phyloP scores from a whole-genome alignment of 257 asterid species.

The Lithospermum erythrorhizon region DNA sequence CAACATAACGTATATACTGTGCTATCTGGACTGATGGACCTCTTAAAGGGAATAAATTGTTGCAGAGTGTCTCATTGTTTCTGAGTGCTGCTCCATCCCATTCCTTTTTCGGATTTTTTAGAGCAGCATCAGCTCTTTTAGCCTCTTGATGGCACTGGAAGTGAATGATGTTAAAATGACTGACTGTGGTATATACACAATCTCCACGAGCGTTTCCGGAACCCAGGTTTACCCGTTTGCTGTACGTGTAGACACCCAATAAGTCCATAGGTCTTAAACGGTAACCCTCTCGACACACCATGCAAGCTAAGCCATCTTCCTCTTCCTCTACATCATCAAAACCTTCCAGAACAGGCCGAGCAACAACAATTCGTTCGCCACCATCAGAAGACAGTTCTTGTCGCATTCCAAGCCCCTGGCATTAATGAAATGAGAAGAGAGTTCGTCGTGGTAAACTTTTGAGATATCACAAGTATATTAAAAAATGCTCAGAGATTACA shows the following conservation, averaged over 20 bases:
- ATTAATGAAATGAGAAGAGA: conserved; percentile 14
- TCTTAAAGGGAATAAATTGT: conserved; percentile 79
- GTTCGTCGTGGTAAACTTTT: neutral
- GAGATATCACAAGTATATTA: neutral
- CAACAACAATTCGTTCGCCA: conserved; percentile 83
- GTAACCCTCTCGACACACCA: conserved; percentile 99
- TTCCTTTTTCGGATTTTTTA: conserved; percentile 81
- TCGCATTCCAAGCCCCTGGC: conserved; percentile 85
- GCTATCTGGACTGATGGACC: conserved; percentile 79
- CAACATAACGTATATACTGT: conserved; percentile 76
- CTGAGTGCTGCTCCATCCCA: conserved; percentile 99
- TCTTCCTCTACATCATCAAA: conserved; percentile 92
- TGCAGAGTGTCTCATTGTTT: conserved; percentile 89
- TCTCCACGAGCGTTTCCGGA: conserved; percentile 92
- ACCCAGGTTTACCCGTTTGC: conserved; percentile 94
- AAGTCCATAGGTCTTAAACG: conserved; percentile 73
- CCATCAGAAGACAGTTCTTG: conserved; percentile 80
- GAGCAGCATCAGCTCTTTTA: conserved; percentile 94
- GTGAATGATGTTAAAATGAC: conserved; percentile 97
- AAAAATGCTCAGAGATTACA: no score
- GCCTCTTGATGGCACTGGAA: conserved; percentile 99
- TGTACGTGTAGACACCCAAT: conserved; percentile 80
- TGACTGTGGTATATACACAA: conserved; percentile 92
- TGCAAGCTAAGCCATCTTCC: conserved; percentile 94
- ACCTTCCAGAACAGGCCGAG: conserved; percentile 83